These are phyloP conservation scores for Mucor velutinosus DNA, from an alignment of 371 early-diverging fungal species.

Conservation along the genomic window DNA sequence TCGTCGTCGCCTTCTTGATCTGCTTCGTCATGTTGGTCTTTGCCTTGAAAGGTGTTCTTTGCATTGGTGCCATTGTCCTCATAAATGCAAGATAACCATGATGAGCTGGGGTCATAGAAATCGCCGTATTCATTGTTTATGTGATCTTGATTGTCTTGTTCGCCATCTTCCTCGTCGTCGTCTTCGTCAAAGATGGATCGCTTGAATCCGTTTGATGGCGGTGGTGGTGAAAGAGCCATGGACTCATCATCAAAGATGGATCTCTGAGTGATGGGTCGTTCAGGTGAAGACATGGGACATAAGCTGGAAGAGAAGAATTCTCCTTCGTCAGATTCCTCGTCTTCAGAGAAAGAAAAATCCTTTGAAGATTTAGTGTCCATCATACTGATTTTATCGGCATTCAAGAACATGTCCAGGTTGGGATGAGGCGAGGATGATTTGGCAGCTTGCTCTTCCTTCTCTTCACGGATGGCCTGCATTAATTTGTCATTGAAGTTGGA, in stretches of 20 bases:
- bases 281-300: constrained; percentile 16
- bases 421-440: constrained; percentile 1
- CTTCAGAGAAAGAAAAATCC: constrained; percentile 15
- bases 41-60: neutral
- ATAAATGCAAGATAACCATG: constrained; percentile 11
- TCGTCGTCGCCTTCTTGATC: neutral
- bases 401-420: constrained; percentile 15
- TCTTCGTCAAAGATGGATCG: neutral
- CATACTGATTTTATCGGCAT: constrained; percentile 6
- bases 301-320: constrained; percentile 17
- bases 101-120: constrained; percentile 4
- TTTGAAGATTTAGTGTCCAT: constrained; percentile 1
- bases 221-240: neutral
- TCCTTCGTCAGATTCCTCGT: constrained; percentile 20
- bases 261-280: neutral
- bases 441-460: constrained; percentile 1
- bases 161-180: neutral
- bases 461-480: constrained; percentile 9
- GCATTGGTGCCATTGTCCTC: neutral
- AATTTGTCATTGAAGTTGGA: constrained; percentile 14
- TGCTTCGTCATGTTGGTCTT: neutral
- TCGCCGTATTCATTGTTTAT: neutral
- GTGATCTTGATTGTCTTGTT: constrained; percentile 1
- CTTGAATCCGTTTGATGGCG: neutral
- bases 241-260: constrained; percentile 17